phyloP scores from a whole-genome alignment of 495 filamentous ascomycete genomes.

The Neurospora sp. region DNA sequence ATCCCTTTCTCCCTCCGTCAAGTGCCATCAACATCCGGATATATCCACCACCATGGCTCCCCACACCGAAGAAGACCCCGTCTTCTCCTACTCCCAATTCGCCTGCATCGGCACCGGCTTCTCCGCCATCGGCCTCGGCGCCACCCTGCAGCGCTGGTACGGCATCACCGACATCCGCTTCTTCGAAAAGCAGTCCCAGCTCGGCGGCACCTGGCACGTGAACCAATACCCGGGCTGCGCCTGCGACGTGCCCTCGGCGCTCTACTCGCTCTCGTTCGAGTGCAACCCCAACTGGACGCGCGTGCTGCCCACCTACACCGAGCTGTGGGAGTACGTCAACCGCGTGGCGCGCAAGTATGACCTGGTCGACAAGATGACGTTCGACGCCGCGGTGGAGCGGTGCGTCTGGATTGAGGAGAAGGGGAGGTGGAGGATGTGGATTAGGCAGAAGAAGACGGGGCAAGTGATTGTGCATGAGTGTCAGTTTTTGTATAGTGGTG shows the following conservation, averaged over 20 bases:
- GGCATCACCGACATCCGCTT: conserved; percentile 51
- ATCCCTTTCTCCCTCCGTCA: neutral
- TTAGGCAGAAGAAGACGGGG: conserved; percentile 3
- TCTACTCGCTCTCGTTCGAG: conserved; percentile 56
- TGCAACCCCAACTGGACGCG: conserved; percentile 49
- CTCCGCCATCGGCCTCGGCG: conserved; percentile 57
- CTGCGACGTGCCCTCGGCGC: conserved; percentile 33
- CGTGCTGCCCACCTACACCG: conserved; percentile 42
- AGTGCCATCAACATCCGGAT: neutral
- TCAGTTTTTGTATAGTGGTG: conserved; percentile 37
- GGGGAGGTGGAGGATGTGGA: conserved; percentile 22
- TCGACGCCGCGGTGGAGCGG: conserved; percentile 46
- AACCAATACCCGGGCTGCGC: conserved; percentile 53
- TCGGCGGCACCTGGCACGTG: conserved; percentile 61
- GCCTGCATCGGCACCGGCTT: conserved; percentile 53
- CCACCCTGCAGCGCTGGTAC: conserved; percentile 47
- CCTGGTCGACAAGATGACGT: conserved; percentile 50
- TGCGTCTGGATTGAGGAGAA: conserved; percentile 49
- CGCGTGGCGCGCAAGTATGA: conserved; percentile 47
- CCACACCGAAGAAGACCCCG: neutral
- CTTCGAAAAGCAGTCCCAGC: conserved; percentile 50
- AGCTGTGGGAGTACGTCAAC: conserved; percentile 51
- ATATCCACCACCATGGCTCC: neutral
- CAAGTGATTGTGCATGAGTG: conserved; percentile 11
- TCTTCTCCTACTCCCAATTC: conserved; percentile 20